Evolutionary conservation across 768 basidiomycete species (phyloP).

Genomic region (Russula emetica): DNA sequence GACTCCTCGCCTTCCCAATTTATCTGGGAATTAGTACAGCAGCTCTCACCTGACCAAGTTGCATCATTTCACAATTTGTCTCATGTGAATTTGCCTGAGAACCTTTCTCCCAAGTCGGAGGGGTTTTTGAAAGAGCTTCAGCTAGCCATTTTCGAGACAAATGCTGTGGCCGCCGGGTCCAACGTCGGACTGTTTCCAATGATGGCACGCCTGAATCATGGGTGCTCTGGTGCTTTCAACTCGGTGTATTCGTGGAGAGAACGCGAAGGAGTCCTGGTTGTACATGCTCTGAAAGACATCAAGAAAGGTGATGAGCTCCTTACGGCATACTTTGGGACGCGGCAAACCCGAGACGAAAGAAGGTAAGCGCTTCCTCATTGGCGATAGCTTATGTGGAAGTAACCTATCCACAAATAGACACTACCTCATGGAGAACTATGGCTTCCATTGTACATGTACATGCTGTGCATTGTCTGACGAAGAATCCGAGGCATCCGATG

Average conservation of each 20-base stretch:
- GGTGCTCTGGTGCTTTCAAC: slow-evolving; percentile 64
- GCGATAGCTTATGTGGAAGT: not conserved
- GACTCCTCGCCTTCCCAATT: slow-evolving; percentile 44
- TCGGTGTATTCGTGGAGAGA: slow-evolving; percentile 59
- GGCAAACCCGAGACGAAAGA: slow-evolving; percentile 48
- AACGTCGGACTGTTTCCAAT: slow-evolving; percentile 60
- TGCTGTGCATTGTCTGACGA: slow-evolving; percentile 52
- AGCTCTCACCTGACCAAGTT: slow-evolving; percentile 35
- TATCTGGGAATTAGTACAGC: slow-evolving; percentile 38
- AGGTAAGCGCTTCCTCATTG: slow-evolving; percentile 34
- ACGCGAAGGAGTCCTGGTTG: slow-evolving; percentile 45
- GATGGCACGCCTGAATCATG: slow-evolving; percentile 66
- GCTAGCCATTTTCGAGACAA: slow-evolving; percentile 63
- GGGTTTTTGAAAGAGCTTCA: slow-evolving; percentile 44
- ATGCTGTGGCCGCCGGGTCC: slow-evolving; percentile 53
- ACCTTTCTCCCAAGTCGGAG: slow-evolving; percentile 34
- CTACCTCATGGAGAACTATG: slow-evolving; percentile 49
- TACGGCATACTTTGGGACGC: slow-evolving; percentile 58
- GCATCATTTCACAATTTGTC: slow-evolving; percentile 52
- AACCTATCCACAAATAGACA: slow-evolving; percentile 37
- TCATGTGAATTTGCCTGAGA: slow-evolving; percentile 48
- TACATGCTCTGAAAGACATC: slow-evolving; percentile 56
- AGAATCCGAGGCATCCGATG: slow-evolving; percentile 49
- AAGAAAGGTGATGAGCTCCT: slow-evolving; percentile 56
- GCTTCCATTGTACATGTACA: slow-evolving; percentile 54